Evolutionary conservation across 495 filamentous ascomycete species (phyloP).

Genomic region (Oidiodendron maius): DNA sequence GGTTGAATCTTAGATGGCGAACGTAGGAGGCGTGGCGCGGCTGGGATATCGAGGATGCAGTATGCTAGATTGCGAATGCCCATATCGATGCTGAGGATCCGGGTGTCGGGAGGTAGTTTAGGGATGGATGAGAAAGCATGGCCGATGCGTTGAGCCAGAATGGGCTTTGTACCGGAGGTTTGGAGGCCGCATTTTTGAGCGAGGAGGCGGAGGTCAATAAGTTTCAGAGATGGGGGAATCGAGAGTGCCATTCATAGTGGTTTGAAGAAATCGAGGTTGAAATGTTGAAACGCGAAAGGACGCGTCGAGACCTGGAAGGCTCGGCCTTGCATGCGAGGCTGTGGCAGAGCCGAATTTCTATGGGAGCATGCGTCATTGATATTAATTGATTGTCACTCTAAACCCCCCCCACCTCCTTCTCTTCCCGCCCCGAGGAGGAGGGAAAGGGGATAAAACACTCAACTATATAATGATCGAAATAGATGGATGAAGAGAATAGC

Average conservation of each 20-base stretch:
- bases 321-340: too few species aligned
- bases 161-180: slow-evolving; percentile 21
- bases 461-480: too few species aligned
- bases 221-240: slow-evolving; percentile 21
- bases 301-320: background rate
- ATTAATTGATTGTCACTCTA: too few species aligned
- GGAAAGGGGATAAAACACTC: too few species aligned
- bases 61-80: slow-evolving; percentile 82
- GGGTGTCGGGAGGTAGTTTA: slow-evolving; percentile 4
- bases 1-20: background rate
- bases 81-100: slow-evolving; percentile 81
- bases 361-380: too few species aligned
- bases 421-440: too few species aligned
- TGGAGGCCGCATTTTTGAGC: slow-evolving; percentile 22
- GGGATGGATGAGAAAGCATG: slow-evolving; percentile 14
- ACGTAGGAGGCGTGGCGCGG: background rate
- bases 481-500: too few species aligned
- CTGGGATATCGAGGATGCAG: slow-evolving; percentile 48
- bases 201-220: slow-evolving; percentile 11
- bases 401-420: too few species aligned
- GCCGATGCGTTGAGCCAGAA: slow-evolving; percentile 18
- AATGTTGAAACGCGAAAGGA: background rate
- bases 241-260: slow-evolving; percentile 21
- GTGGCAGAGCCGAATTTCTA: too few species aligned
- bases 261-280: background rate